These are phyloP conservation scores for Cyclocybe aegerita DNA, from an alignment of 768 basidiomycete species.

Conservation along the genomic window DNA sequence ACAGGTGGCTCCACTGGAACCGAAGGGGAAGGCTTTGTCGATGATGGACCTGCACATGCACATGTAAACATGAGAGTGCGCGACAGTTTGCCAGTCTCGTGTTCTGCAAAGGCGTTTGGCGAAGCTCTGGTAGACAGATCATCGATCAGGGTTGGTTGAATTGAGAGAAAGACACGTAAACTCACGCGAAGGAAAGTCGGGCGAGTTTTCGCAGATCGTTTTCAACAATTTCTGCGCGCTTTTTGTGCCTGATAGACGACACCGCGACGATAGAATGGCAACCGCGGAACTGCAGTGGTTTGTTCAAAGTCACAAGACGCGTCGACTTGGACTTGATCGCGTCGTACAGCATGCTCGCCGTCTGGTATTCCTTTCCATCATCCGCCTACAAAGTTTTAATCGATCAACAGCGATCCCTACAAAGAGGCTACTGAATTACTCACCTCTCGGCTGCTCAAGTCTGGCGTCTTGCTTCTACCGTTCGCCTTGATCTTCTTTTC, in stretches of 20 bases:
- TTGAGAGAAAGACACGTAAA: background rate
- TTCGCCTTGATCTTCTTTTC: conserved; percentile 5
- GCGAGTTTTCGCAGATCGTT: conserved; percentile 29
- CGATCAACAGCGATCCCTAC: too few species aligned
- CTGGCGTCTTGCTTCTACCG: background rate
- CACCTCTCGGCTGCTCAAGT: too few species aligned
- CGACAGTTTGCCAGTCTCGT: conserved; percentile 7
- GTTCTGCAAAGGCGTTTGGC: background rate
- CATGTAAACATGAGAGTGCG: conserved; percentile 7
- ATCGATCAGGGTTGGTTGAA: background rate
- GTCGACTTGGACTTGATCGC: conserved; percentile 12
- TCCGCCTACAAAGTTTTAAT: background rate
- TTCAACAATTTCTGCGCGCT: conserved; percentile 22
- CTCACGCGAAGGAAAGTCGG: conserved; percentile 27
- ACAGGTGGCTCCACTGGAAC: too few species aligned
- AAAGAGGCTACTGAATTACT: too few species aligned
- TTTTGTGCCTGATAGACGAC: conserved; percentile 18
- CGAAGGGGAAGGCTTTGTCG: too few species aligned
- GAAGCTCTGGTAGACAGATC: background rate
- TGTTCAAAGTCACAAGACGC: background rate
- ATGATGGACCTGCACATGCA: background rate
- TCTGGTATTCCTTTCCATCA: conserved; percentile 25
- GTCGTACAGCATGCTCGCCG: conserved; percentile 26
- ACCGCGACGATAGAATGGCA: conserved; percentile 29
- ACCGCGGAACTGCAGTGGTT: conserved; percentile 15